Evolutionary conservation across 441 rosid species (phyloP), one percentile per base, ranked within the genome.

Genomic region (Erysimum cheiri): DNA sequence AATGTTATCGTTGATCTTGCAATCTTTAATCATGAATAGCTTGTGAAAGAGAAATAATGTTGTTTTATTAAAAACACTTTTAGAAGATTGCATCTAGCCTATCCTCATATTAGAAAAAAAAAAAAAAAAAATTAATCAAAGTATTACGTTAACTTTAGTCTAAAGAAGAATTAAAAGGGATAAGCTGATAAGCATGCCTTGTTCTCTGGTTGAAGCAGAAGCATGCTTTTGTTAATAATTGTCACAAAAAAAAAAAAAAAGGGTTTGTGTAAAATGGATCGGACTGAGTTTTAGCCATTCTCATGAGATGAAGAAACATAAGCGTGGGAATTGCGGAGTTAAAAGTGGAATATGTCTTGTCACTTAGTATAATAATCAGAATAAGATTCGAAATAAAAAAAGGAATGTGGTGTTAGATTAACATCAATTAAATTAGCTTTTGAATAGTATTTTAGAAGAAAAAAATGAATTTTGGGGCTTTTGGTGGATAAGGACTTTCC

Each of bases 401-500:
- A 43, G 12, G 44, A 31, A 73, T 41, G 15, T 66, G 29, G 14
- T 50, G 41, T 67, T 13, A 41, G 19, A 66, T 67, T 65, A 37
- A 17, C 76, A 36, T 57, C 19, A 5, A 71, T 43, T 3, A 33
- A 36, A 35, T 50, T 22, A 44, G 11, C 3, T 43, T 49, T 39
- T 19, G 11, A 9, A 33, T n/a, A n/a, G n/a, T 22, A 53, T 19
- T 9, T 13, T 32, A 33, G 10, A 46, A 55, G 39, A 17, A 4
- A 6, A 19, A 6, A n/a, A 31, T 8, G 37, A 14, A 29, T 31
- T 3, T 33, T 6, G 15, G 6, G 37, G 39, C 67, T 73, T 73
- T 73, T 65, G 37, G 60, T 59, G 72, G 77, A 66, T 66, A 73
- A 59, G 60, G 71, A 72, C 70, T 56, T 64, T 10, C 39, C 15